Conservation (phyloP, 352 stramenopile species). For the Globisporangium takayamanum region DNA sequence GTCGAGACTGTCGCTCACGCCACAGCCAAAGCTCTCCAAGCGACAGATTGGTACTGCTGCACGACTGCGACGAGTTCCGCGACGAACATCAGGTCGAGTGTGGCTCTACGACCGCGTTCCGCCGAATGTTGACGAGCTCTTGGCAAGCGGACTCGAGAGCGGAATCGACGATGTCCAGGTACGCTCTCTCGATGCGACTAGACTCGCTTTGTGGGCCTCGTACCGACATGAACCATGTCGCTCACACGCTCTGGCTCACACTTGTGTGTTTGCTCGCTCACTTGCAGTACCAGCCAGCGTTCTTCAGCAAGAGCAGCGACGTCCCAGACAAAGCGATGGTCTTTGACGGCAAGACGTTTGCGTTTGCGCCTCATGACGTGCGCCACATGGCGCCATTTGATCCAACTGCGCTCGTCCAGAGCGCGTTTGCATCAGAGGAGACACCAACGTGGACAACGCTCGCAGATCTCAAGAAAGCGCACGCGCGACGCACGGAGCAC, state of each 20-base stretch:
- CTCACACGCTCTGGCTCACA: neutral
- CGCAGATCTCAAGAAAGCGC: constrained; percentile 4
- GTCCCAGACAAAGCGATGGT: constrained; percentile 67
- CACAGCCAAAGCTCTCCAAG: constrained; percentile 21
- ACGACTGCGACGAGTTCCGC: constrained; percentile 2
- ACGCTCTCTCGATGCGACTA: neutral
- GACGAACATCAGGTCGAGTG: constrained; percentile 14
- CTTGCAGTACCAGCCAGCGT: constrained; percentile 40
- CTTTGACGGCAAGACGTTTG: constrained; percentile 69
- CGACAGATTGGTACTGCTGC: neutral
- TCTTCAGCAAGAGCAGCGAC: constrained; percentile 48
- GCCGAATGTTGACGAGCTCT: constrained; percentile 35
- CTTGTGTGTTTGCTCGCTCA: neutral
- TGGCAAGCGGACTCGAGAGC: constrained; percentile 34
- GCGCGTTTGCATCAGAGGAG: constrained; percentile 10
- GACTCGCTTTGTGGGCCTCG: neutral
- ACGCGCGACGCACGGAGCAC: neutral
- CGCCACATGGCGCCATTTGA: constrained; percentile 40
- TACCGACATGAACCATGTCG: neutral
- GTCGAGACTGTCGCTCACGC: constrained; percentile 36
- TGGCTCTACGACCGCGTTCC: constrained; percentile 43
- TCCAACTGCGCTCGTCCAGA: constrained; percentile 16
- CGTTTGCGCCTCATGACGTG: constrained; percentile 35
- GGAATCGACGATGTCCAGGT: constrained; percentile 42
- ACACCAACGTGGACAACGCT: constrained; percentile 6